Conservation (phyloP, 768 basidiomycete species). For the Russula virescens region DNA sequence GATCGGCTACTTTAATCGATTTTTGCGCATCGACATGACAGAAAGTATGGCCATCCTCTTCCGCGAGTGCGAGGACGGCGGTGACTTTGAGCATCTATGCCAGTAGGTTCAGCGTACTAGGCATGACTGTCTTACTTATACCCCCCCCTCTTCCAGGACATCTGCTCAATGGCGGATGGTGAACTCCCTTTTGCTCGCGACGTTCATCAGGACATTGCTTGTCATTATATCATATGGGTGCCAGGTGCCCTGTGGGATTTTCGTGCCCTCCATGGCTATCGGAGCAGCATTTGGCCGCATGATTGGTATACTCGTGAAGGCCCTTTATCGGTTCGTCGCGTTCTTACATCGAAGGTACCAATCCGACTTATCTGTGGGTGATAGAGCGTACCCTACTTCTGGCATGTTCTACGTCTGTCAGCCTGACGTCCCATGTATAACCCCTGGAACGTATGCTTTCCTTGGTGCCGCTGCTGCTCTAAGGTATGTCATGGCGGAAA, state of each 20-base stretch:
- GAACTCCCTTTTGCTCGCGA: slow-evolving; percentile 87
- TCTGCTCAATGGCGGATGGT: slow-evolving; percentile 92
- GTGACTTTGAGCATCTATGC: slow-evolving; percentile 88
- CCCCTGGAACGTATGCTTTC: slow-evolving; percentile 97
- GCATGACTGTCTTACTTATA: slow-evolving; percentile 3
- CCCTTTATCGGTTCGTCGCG: slow-evolving; percentile 64
- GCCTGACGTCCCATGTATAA: slow-evolving; percentile 93
- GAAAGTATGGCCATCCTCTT: slow-evolving; percentile 93
- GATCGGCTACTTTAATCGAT: slow-evolving; percentile 91
- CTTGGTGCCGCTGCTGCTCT: slow-evolving; percentile 94
- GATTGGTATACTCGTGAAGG: slow-evolving; percentile 95
- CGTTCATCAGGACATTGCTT: slow-evolving; percentile 77
- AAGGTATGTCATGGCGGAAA: slow-evolving; percentile 45
- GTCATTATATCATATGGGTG: slow-evolving; percentile 93
- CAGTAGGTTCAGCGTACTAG: slow-evolving; percentile 56
- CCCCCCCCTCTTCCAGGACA: slow-evolving; percentile 44
- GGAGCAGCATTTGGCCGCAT: slow-evolving; percentile 96
- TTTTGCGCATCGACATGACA: slow-evolving; percentile 96
- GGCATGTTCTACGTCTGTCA: slow-evolving; percentile 88
- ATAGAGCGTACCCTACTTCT: slow-evolving; percentile 72
- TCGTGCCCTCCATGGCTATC: slow-evolving; percentile 98
- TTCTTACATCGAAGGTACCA: background rate
- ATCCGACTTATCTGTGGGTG: slow-evolving; percentile 5
- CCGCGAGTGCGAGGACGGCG: slow-evolving; percentile 90
- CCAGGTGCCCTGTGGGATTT: slow-evolving; percentile 96